These are phyloP conservation scores for Xylaria sp. DNA, from an alignment of 2,329 filamentous ascomycete species.

Conservation along the genomic window DNA sequence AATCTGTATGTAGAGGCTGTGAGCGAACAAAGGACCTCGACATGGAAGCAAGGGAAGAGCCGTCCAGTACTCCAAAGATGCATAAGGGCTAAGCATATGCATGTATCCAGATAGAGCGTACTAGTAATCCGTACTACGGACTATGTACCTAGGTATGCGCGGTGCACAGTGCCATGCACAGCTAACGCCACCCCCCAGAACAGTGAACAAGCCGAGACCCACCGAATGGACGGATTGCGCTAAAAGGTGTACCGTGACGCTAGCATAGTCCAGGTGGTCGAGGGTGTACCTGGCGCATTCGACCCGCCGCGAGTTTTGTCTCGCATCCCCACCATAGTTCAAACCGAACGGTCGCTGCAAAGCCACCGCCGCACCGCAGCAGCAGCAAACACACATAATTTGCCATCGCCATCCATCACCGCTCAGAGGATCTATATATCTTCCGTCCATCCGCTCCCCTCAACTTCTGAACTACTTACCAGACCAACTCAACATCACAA, in stretches of 20 bases:
- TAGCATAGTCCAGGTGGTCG: background rate
- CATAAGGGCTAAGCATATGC: too few relatives aligned
- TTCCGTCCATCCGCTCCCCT: background rate
- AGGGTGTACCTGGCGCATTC: background rate
- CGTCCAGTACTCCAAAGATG: too few relatives aligned
- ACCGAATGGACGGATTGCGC: too few relatives aligned
- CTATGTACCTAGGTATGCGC: too few relatives aligned
- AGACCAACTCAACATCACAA: background rate
- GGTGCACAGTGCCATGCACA: too few relatives aligned
- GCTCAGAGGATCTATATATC: background rate
- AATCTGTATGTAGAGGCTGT: too few relatives aligned
- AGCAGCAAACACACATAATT: background rate
- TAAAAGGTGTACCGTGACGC: background rate
- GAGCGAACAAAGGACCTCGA: too few relatives aligned
- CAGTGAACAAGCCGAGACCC: too few relatives aligned
- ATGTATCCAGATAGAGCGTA: too few relatives aligned
- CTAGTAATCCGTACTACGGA: too few relatives aligned
- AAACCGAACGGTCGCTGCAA: background rate
- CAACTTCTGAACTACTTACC: background rate
- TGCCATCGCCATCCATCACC: background rate
- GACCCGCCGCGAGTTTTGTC: background rate
- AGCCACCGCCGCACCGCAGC: background rate
- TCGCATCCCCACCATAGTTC: background rate
- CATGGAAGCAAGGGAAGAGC: too few relatives aligned
- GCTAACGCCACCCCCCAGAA: too few relatives aligned